Conservation (phyloP, 2,329 filamentous ascomycete species). For the Colletotrichum sp. region DNA sequence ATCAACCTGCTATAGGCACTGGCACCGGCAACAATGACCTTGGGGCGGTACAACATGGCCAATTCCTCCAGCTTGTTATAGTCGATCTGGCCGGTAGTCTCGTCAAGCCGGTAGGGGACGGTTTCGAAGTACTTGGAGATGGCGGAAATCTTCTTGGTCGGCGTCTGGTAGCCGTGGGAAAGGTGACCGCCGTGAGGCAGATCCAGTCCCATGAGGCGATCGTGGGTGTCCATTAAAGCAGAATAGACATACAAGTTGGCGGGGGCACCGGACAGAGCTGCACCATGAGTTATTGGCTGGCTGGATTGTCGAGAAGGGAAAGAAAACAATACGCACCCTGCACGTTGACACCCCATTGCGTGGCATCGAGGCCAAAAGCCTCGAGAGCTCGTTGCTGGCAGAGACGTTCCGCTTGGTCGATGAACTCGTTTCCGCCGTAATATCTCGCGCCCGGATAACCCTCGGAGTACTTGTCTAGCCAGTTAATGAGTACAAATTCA, state of each 20-base stretch:
- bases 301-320: not conserved
- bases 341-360: conserved; percentile 97
- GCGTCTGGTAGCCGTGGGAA: conserved; percentile 96
- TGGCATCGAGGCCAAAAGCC: conserved; percentile 81
- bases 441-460: conserved; percentile 96
- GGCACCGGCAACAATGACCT: conserved; percentile 92
- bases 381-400: conserved; percentile 91
- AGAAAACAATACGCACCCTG: conserved; percentile 48
- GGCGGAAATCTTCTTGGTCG: conserved; percentile 93
- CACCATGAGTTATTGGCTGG: conserved; percentile 16
- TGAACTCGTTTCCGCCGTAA: conserved; percentile 96
- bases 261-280: conserved; percentile 76
- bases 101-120: conserved; percentile 89
- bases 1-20: conserved; percentile 96
- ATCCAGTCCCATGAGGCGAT: conserved; percentile 95
- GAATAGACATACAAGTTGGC: conserved; percentile 94
- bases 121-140: conserved; percentile 99
- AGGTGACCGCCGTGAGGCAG: conserved; percentile 95
- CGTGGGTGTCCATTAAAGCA: conserved; percentile 88
- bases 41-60: conserved; percentile 88
- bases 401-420: conserved; percentile 86
- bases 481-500: not conserved
- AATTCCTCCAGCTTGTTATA: conserved; percentile 90
- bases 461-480: conserved; percentile 93
- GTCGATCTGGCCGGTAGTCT: conserved; percentile 91